A percentile compares a stretch with the other conserved stretches of the same genome.
phyloP scores from a whole-genome alignment of 768 basidiomycete genomes.

The Macrocybe gigantea region DNA sequence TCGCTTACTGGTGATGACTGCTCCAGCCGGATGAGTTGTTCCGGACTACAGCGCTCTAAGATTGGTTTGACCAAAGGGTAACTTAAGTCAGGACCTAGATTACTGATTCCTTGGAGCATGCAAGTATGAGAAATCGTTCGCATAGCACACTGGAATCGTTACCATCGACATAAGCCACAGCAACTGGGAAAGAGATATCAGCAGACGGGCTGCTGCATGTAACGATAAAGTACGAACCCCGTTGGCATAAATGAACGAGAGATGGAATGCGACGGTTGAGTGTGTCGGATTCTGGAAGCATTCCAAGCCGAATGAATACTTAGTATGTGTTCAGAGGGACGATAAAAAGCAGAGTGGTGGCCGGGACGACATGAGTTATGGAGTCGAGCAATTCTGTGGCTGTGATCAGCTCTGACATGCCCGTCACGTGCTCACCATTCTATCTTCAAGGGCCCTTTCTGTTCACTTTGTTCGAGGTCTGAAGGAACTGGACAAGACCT shows the following conservation, averaged over 20 bases:
- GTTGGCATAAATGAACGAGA: slow-evolving; percentile 66
- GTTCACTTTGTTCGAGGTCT: too few species aligned
- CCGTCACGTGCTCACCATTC: too few species aligned
- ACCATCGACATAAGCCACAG: slow-evolving; percentile 58
- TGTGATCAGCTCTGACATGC: not conserved
- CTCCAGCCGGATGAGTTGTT: slow-evolving; percentile 67
- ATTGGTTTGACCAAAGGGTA: slow-evolving; percentile 68
- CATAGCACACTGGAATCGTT: slow-evolving; percentile 14
- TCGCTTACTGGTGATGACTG: slow-evolving; percentile 57
- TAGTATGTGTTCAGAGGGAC: not conserved
- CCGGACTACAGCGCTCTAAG: slow-evolving; percentile 64
- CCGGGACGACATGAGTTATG: too few species aligned
- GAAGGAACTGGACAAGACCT: too few species aligned
- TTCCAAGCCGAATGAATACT: slow-evolving; percentile 8
- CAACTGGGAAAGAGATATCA: slow-evolving; percentile 34
- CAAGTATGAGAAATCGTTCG: not conserved
- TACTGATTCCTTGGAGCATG: slow-evolving; percentile 45
- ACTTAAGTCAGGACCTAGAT: slow-evolving; percentile 57
- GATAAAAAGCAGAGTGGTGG: not conserved
- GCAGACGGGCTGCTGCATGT: slow-evolving; percentile 6
- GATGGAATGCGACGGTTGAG: slow-evolving; percentile 44
- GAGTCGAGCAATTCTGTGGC: not conserved
- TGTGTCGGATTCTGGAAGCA: slow-evolving; percentile 29
- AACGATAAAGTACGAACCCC: slow-evolving; percentile 35
- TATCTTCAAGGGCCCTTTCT: too few species aligned